A percentile compares a stretch with the other conserved stretches of the same genome.
Evolutionary conservation across 2,329 filamentous ascomycete species (phyloP).

Genomic region (Calonectria multiphialidica): DNA sequence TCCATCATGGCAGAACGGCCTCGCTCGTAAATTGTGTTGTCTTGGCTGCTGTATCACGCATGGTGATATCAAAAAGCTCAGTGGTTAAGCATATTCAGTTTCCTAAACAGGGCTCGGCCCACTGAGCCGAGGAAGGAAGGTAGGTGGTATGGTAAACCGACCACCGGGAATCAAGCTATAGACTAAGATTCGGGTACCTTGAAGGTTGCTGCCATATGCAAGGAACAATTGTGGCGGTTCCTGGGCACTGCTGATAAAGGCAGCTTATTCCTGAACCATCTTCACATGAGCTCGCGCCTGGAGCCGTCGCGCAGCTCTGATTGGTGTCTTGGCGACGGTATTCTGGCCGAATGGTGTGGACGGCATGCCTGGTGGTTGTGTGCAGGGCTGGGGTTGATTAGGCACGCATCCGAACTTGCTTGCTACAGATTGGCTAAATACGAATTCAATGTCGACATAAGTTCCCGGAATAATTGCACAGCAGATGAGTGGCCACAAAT

Average conservation of each 20-base stretch:
- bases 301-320: not conserved
- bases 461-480: constrained; percentile 9
- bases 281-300: not conserved
- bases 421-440: not conserved
- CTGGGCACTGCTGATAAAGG: constrained; percentile 4
- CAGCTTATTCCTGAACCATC: not conserved
- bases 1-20: not conserved
- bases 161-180: not conserved
- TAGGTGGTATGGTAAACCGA: constrained; percentile 24
- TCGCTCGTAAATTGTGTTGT: not conserved
- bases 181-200: constrained; percentile 5
- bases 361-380: not conserved
- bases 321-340: not conserved
- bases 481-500: not conserved
- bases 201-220: constrained; percentile 1
- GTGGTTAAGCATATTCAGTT: constrained; percentile 28
- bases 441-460: constrained; percentile 14
- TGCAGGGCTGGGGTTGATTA: constrained; percentile 1
- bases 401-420: not conserved
- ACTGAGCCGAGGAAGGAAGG: constrained; percentile 39
- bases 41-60: constrained; percentile 33
- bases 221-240: constrained; percentile 12
- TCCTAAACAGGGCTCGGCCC: constrained; percentile 40
- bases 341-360: not conserved
- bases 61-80: constrained; percentile 25